Evolutionary conservation across 2,329 filamentous ascomycete genomes (phyloP).

Genomic region (Hypocrella siamensis): DNA sequence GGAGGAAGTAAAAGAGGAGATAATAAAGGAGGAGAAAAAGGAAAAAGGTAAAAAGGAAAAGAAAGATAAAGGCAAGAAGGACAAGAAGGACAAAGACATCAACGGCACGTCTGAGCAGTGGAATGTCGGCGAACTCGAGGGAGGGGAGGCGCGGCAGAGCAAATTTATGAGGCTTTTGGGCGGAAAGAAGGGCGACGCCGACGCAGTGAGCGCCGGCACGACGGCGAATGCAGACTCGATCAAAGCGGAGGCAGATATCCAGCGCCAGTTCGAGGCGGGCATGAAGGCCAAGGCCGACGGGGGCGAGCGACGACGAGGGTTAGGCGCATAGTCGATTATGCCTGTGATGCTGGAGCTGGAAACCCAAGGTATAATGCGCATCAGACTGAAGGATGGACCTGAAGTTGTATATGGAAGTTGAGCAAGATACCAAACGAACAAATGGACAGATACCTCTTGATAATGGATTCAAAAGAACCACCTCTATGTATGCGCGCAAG

Average conservation of each 20-base stretch:
- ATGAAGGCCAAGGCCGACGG: constrained; percentile 40
- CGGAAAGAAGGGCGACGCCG: constrained; percentile 27
- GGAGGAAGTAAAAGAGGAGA: not conserved
- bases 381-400: too few relatives aligned
- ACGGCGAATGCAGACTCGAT: constrained; percentile 17
- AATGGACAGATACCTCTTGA: too few relatives aligned
- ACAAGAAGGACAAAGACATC: constrained; percentile 8
- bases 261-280: constrained; percentile 39
- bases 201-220: constrained; percentile 5
- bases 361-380: too few relatives aligned
- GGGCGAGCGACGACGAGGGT: constrained; percentile 31
- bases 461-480: too few relatives aligned
- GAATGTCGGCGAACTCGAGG: constrained; percentile 36
- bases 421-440: too few relatives aligned
- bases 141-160: constrained; percentile 31
- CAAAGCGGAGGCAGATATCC: constrained; percentile 34
- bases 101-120: constrained; percentile 27
- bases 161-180: constrained; percentile 44
- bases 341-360: too few relatives aligned
- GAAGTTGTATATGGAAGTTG: too few relatives aligned
- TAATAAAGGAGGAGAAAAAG: constrained; percentile 6
- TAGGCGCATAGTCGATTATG: constrained; percentile 41
- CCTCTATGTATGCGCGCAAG: too few relatives aligned
- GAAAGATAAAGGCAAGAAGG: constrained; percentile 15
- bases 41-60: constrained; percentile 10